Evolutionary conservation across 192 early-diverging fungal species (phyloP).

Genomic region (Entophlyctis luteolus): DNA sequence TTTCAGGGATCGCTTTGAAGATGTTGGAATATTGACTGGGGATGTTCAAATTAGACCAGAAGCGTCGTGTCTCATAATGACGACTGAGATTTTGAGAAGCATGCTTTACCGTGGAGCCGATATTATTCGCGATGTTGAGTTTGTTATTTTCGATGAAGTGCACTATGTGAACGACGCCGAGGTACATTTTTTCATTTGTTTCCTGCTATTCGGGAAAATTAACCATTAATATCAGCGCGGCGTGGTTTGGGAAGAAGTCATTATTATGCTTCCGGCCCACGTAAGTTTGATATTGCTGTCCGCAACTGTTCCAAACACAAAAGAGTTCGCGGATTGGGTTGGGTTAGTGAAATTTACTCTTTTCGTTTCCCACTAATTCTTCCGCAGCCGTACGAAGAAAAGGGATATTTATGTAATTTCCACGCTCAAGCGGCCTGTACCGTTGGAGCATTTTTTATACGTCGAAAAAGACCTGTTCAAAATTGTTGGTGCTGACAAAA

Average conservation of each 20-base stretch:
- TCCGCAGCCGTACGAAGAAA: slow-evolving; percentile 82
- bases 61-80: slow-evolving; percentile 97
- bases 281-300: slow-evolving; percentile 92
- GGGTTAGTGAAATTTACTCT: slow-evolving; percentile 54
- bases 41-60: slow-evolving; percentile 96
- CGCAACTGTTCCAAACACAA: slow-evolving; percentile 95
- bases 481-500: slow-evolving; percentile 79
- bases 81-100: slow-evolving; percentile 93
- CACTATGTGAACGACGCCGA: slow-evolving; percentile 96
- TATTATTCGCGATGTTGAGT: slow-evolving; percentile 94
- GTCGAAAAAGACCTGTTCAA: slow-evolving; percentile 80
- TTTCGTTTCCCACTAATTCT: slow-evolving; percentile 2
- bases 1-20: slow-evolving; percentile 82
- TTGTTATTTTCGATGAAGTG: slow-evolving; percentile 99
- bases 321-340: slow-evolving; percentile 99
- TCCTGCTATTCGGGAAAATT: neutral
- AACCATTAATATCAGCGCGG: slow-evolving; percentile 56
- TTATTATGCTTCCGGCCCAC: slow-evolving; percentile 96
- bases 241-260: slow-evolving; percentile 99
- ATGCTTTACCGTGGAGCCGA: slow-evolving; percentile 98
- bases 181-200: slow-evolving; percentile 22
- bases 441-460: slow-evolving; percentile 91
- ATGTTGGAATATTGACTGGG: slow-evolving; percentile 94
- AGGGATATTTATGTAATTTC: slow-evolving; percentile 97
- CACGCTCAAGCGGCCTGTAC: slow-evolving; percentile 87